phyloP scores from a whole-genome alignment of 306 rosid species.

The Pachyrhizus erosus region DNA sequence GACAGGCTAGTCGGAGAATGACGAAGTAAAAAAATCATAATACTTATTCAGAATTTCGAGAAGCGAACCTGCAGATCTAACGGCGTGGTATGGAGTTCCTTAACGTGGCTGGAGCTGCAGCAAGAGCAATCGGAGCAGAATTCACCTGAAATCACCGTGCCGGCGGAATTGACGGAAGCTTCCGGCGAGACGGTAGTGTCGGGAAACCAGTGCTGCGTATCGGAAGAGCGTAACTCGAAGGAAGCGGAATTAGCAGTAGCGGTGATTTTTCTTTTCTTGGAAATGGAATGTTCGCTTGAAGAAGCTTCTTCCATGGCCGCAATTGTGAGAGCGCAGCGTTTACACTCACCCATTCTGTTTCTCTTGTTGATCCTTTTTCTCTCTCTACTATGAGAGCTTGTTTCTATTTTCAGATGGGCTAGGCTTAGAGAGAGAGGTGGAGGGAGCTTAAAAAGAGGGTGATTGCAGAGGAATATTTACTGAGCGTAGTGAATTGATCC shows the following conservation, averaged over 20 bases:
- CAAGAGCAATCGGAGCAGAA: conserved; percentile 50
- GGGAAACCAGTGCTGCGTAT: not conserved
- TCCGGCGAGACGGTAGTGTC: conserved; percentile 35
- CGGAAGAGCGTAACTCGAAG: conserved; percentile 17
- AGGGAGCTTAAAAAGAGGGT: conserved; percentile 45
- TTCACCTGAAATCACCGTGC: conserved; percentile 31
- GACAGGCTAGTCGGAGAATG: not conserved
- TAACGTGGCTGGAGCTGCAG: conserved; percentile 50
- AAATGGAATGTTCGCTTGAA: conserved; percentile 38
- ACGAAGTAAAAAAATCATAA: not conserved
- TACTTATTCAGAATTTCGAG: conserved; percentile 30
- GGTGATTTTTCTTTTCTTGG: conserved; percentile 61
- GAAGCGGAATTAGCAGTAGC: conserved; percentile 2
- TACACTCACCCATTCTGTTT: conserved; percentile 50
- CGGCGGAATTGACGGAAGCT: conserved; percentile 38
- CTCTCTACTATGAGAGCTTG: not conserved
- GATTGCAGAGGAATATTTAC: conserved; percentile 49
- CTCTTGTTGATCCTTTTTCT: not conserved
- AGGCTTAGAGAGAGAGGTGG: conserved; percentile 1
- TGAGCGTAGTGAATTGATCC: conserved; percentile 38
- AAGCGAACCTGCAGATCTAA: conserved; percentile 71
- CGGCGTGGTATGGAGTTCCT: conserved; percentile 34
- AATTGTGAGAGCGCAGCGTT: conserved; percentile 56
- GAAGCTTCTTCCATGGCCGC: conserved; percentile 50
- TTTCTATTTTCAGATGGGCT: conserved; percentile 38